phyloP scores from a whole-genome alignment of 371 early-diverging fungal genomes.

The Rhizopus microsporus region DNA sequence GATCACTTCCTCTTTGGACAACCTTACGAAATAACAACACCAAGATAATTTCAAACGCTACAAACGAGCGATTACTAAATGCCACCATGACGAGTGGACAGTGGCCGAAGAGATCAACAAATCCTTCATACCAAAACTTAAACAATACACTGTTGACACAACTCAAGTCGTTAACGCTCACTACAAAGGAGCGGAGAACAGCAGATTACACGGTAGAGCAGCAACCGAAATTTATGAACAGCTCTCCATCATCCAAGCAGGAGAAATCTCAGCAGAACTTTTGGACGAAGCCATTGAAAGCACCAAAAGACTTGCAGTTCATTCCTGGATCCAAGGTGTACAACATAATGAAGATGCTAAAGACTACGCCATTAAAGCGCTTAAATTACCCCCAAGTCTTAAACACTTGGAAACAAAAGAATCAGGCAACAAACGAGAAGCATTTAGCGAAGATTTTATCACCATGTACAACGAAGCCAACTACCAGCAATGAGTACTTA shows the following conservation, averaged over 20 bases:
- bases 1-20: too few species aligned
- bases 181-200: slow-evolving; percentile 17
- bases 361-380: slow-evolving; percentile 9
- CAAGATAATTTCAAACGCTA: slow-evolving; percentile 6
- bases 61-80: slow-evolving; percentile 5
- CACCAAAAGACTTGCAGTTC: slow-evolving; percentile 4
- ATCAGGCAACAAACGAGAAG: slow-evolving; percentile 6
- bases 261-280: background rate
- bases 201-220: slow-evolving; percentile 1
- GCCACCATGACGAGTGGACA: slow-evolving; percentile 15
- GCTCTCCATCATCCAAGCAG: background rate
- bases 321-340: slow-evolving; percentile 4
- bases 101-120: slow-evolving; percentile 15
- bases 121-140: slow-evolving; percentile 12
- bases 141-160: slow-evolving; percentile 11
- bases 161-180: slow-evolving; percentile 10
- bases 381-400: slow-evolving; percentile 13
- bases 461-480: slow-evolving; percentile 10
- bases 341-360: slow-evolving; percentile 12
- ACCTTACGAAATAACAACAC: slow-evolving; percentile 1
- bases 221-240: slow-evolving; percentile 10
- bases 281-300: slow-evolving; percentile 7
- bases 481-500: slow-evolving; percentile 7
- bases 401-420: slow-evolving; percentile 17
- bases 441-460: slow-evolving; percentile 7